These are phyloP conservation scores for Gamsiella multidivaricata DNA, from an alignment of 192 early-diverging fungal genomes.

Conservation along the genomic window DNA sequence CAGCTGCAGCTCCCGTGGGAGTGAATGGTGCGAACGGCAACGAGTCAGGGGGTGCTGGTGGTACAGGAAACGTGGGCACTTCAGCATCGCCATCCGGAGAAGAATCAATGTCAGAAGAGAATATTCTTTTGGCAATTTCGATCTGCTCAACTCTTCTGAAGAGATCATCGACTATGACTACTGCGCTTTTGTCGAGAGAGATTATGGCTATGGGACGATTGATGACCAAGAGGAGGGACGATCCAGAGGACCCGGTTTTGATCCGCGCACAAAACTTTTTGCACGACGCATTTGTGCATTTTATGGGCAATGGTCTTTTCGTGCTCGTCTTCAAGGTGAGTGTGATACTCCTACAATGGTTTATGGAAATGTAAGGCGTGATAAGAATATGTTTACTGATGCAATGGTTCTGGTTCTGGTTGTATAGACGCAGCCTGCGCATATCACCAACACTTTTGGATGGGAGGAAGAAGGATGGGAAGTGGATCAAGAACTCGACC, in stretches of 20 bases:
- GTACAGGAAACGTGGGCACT: background rate
- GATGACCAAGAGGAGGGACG: slow-evolving; percentile 61
- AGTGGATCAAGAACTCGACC: slow-evolving; percentile 59
- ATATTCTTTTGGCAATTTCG: slow-evolving; percentile 63
- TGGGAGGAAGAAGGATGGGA: slow-evolving; percentile 55
- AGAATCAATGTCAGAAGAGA: slow-evolving; percentile 61
- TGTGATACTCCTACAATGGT: no score
- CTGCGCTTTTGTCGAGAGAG: slow-evolving; percentile 65
- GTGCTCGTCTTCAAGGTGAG: slow-evolving; percentile 70
- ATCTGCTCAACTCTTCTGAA: slow-evolving; percentile 62
- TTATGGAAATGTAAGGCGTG: no score
- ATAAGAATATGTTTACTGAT: no score
- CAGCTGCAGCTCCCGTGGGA: background rate
- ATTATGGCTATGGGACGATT: slow-evolving; percentile 66
- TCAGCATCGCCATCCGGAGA: slow-evolving; percentile 7
- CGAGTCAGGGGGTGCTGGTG: background rate
- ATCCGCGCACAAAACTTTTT: slow-evolving; percentile 64
- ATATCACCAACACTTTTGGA: slow-evolving; percentile 22
- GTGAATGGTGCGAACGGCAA: background rate
- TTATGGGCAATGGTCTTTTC: slow-evolving; percentile 69
- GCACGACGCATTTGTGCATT: slow-evolving; percentile 62
- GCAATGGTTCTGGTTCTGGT: no score
- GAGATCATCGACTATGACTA: slow-evolving; percentile 65
- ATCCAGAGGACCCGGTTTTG: slow-evolving; percentile 58
- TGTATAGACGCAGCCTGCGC: slow-evolving; percentile 34